Base-by-base conservation (phyloP, 352 stramenopile species). In the Phytophthora nicotianae region DNA sequence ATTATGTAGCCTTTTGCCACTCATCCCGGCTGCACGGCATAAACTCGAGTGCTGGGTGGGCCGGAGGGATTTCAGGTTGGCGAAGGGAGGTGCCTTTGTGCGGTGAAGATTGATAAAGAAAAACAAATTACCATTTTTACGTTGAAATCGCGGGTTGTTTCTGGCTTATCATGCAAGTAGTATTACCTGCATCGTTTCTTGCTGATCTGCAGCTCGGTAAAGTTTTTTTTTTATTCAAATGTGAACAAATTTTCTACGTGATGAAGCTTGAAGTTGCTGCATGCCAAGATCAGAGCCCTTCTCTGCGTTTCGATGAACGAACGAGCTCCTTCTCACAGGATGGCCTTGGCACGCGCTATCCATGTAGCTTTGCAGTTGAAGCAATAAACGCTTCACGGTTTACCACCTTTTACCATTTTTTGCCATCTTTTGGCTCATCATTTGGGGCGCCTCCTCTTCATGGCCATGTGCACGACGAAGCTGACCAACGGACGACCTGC, bases 1-100 rank as follows among this genome's bases (percentile, higher is more conserved):
- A 74, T 71, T 74, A 72, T 72, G 65, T 68, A 69, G 55, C 65
- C 54, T 70, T 68, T 68, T 65, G 55, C 33, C 37, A 62, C 32
- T 63, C 26, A 41, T 52, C 37, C 58, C 57, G 51, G 32, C 51
- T 48, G 35, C 29, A 53, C 51, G 16, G 45, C 8, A 41, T 10
- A 20, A 41, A 52, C 62, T 55, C 14, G 11, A 55, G 16, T 50
- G 47, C 20, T 53, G 27, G 13, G 51, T 21, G 8, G 50, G 47
- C 20, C 32, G 54, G 43, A 52, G 32, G 54, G 43, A 62, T 43
- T 54, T 62, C 46, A 50, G 50, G 50, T 62, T 46, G 45, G 42
- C 40, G 47, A 46, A 41, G 46, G 27, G 8, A 42, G 13, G 49
- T 45, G 32, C 52, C 54, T 62, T 64, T 59, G 42, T 61, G 52